Conservation (phyloP, 768 basidiomycete species). For the Suillus discolor region DNA sequence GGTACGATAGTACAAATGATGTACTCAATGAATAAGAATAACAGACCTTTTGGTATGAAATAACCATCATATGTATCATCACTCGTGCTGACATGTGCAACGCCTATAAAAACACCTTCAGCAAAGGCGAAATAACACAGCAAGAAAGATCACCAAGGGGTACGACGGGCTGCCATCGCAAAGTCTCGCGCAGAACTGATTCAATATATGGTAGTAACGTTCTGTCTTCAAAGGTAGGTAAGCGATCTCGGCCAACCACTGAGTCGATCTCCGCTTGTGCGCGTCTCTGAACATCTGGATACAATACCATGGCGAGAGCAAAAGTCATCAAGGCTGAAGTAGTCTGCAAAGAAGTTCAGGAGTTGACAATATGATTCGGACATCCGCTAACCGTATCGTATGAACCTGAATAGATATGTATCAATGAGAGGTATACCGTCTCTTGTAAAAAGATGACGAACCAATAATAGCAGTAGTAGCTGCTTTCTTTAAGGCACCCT, state of each 20-base stretch:
- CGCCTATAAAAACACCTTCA: not conserved
- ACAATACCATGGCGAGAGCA: constrained; percentile 5
- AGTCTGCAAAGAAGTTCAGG: constrained; percentile 10
- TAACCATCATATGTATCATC: constrained; percentile 45
- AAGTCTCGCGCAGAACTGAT: constrained; percentile 4
- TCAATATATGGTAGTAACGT: not conserved
- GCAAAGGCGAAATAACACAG: not conserved
- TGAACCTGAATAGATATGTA: constrained; percentile 15
- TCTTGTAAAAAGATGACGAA: constrained; percentile 1
- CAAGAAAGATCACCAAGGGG: not conserved
- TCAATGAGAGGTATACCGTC: not conserved
- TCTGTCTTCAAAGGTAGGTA: not conserved
- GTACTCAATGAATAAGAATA: not conserved
- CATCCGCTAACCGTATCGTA: constrained; percentile 21
- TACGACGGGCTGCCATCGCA: not conserved
- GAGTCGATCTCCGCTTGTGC: constrained; percentile 21
- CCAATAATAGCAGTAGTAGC: constrained; percentile 17
- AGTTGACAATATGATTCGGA: not conserved
- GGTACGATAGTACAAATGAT: not conserved
- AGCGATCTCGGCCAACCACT: constrained; percentile 1
- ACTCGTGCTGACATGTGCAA: constrained; percentile 29
- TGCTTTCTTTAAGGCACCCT: constrained; percentile 12
- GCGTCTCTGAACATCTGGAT: constrained; percentile 15
- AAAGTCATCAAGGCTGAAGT: constrained; percentile 13
- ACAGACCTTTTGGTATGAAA: constrained; percentile 50